These are phyloP conservation scores for Aspergillus sp. DNA, from an alignment of 2,329 filamentous ascomycete genomes.

Conservation along the genomic window DNA sequence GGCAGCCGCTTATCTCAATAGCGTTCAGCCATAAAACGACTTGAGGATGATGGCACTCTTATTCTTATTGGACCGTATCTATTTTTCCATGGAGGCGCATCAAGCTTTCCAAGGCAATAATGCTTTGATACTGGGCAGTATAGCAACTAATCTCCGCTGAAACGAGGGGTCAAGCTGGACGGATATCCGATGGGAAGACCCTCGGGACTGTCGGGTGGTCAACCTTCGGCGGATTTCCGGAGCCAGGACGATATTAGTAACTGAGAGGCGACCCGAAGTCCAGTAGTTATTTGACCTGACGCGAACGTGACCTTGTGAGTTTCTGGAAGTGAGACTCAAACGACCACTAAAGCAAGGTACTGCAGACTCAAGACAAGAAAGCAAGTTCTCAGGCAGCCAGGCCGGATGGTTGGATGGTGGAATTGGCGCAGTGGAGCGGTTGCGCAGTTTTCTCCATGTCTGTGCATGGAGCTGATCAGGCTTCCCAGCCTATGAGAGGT, in stretches of 20 bases:
- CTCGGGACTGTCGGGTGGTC: too few species aligned
- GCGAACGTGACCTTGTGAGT: neutral
- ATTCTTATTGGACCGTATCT: neutral
- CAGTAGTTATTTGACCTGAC: neutral
- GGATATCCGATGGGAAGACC: neutral
- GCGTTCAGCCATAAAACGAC: neutral
- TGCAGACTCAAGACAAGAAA: neutral
- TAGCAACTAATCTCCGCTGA: neutral
- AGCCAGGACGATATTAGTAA: too few species aligned
- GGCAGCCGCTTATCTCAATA: neutral
- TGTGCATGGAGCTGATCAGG: neutral
- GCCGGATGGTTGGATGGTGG: conserved; percentile 1
- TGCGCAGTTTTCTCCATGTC: conserved; percentile 2
- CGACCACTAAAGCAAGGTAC: conserved; percentile 3
- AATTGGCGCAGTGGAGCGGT: conserved; percentile 13
- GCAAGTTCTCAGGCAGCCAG: neutral
- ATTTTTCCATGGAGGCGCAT: neutral
- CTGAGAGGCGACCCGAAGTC: neutral
- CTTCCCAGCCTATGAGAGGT: conserved; percentile 1
- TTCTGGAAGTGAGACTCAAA: neutral
- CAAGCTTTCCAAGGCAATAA: neutral
- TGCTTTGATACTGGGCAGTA: neutral
- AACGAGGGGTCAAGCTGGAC: neutral
- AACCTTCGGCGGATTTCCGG: neutral
- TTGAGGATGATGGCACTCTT: neutral